phyloP scores from a whole-genome alignment of 148 eudicot species.

The Vaccinium vitisidaea region DNA sequence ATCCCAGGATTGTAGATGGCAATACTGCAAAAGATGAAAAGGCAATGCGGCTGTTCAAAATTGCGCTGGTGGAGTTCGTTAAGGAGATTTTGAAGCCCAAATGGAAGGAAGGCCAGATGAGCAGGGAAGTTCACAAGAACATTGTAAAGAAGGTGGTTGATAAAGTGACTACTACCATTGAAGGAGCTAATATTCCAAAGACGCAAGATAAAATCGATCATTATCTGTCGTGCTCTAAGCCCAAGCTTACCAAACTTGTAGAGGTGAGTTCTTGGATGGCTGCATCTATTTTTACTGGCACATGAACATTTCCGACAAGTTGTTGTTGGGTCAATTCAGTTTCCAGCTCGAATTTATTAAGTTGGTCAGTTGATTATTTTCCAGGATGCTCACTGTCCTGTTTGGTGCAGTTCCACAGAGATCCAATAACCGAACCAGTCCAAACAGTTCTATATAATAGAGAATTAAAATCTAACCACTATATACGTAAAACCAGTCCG shows the following conservation, averaged over 20 bases:
- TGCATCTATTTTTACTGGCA: not conserved
- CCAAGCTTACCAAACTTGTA: constrained; percentile 79
- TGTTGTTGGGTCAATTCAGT: not conserved
- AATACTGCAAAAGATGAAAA: constrained; percentile 57
- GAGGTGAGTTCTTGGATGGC: constrained; percentile 54
- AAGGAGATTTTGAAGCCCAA: constrained; percentile 83
- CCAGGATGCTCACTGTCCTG: too few relatives aligned
- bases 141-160: constrained; percentile 89
- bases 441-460: too few relatives aligned
- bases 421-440: too few relatives aligned
- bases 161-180: constrained; percentile 62
- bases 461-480: too few relatives aligned
- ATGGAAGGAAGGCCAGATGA: constrained; percentile 86
- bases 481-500: too few relatives aligned
- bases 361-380: not conserved
- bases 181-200: constrained; percentile 62
- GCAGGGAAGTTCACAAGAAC: constrained; percentile 70
- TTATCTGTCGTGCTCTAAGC: constrained; percentile 59
- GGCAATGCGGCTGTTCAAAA: constrained; percentile 67
- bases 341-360: not conserved
- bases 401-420: too few relatives aligned
- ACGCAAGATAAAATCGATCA: constrained; percentile 75
- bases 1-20: constrained; percentile 44
- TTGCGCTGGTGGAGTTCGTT: constrained; percentile 74
- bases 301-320: not conserved